Percentiles rank a stretch among this genome's conserved stretches.
Evolutionary conservation across 2,329 filamentous ascomycete genomes (phyloP).

Genomic region (Beauveria varroae): DNA sequence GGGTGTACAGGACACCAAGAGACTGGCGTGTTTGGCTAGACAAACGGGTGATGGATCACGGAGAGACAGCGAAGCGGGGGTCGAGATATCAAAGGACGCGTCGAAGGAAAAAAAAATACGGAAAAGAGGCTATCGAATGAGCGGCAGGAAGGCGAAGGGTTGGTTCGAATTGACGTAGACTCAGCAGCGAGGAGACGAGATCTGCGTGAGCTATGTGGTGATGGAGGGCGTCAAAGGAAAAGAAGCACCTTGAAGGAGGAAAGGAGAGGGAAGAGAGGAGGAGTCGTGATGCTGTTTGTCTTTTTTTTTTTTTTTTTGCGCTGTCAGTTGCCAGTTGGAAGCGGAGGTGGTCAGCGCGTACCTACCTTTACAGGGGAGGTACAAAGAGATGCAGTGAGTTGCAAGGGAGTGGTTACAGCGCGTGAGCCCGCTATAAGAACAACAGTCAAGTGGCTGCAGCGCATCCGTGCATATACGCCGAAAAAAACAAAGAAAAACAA

Average conservation of each 20-base stretch:
- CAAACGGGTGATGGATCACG: neutral
- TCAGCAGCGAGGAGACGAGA: constrained; percentile 12
- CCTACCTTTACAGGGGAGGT: neutral
- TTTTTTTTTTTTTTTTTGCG: neutral
- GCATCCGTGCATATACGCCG: too few relatives aligned
- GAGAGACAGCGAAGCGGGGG: constrained; percentile 5
- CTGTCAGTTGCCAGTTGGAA: neutral
- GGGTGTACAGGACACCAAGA: neutral
- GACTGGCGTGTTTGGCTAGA: constrained; percentile 2
- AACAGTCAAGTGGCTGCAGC: too few relatives aligned
- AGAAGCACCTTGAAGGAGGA: constrained; percentile 1
- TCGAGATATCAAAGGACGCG: constrained; percentile 8
- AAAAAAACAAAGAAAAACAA: too few relatives aligned
- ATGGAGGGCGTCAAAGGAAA: constrained; percentile 6
- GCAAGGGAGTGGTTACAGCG: too few relatives aligned
- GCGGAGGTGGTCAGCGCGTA: neutral
- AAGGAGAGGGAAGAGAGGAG: neutral
- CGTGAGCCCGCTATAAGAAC: too few relatives aligned
- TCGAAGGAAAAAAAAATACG: neutral
- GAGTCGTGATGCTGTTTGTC: constrained; percentile 5
- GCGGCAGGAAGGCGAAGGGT: neutral
- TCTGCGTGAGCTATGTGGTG: constrained; percentile 9
- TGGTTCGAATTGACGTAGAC: neutral
- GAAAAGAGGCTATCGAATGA: constrained; percentile 1
- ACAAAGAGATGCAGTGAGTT: too few relatives aligned